phyloP scores from a whole-genome alignment of 495 filamentous ascomycete genomes.

The Amorphotheca resinae region DNA sequence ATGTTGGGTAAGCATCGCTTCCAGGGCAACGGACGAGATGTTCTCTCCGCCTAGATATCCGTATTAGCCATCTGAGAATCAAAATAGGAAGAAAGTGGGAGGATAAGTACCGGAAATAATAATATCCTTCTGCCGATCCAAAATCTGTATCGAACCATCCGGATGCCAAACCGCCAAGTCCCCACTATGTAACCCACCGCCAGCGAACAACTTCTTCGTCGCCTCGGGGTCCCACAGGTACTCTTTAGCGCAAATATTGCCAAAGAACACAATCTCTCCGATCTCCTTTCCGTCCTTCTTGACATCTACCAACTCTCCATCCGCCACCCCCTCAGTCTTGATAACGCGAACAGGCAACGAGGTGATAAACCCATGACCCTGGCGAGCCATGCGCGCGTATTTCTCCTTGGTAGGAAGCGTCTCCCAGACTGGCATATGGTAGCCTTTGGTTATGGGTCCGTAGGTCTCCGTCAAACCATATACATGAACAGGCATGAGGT shows the following conservation, averaged over 20 bases:
- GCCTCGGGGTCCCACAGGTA: conserved; percentile 88
- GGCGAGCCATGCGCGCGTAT: conserved; percentile 78
- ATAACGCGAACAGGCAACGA: conserved; percentile 72
- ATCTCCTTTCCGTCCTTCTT: conserved; percentile 73
- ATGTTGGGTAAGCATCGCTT: conserved; percentile 83
- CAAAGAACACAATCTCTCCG: conserved; percentile 81
- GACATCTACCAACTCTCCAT: conserved; percentile 63
- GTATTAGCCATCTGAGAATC: too few relatives aligned
- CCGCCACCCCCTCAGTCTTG: conserved; percentile 52
- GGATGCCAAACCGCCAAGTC: conserved; percentile 88
- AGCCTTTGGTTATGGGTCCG: conserved; percentile 90
- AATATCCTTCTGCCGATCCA: conserved; percentile 92
- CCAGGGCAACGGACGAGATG: conserved; percentile 85
- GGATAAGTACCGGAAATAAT: conserved; percentile 83
- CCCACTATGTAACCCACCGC: conserved; percentile 78
- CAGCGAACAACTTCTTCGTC: conserved; percentile 75
- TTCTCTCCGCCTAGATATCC: conserved; percentile 80
- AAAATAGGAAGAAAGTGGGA: conserved; percentile 1
- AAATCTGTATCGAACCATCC: conserved; percentile 81
- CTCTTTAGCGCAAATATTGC: conserved; percentile 84
- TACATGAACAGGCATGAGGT: conserved; percentile 84
- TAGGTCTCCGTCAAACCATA: conserved; percentile 96
- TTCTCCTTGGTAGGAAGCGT: conserved; percentile 53
- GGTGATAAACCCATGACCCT: conserved; percentile 82
- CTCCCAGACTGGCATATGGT: conserved; percentile 76